Conservation (phyloP, 805 yeast genomes). For the Sugiyamaella americana region DNA sequence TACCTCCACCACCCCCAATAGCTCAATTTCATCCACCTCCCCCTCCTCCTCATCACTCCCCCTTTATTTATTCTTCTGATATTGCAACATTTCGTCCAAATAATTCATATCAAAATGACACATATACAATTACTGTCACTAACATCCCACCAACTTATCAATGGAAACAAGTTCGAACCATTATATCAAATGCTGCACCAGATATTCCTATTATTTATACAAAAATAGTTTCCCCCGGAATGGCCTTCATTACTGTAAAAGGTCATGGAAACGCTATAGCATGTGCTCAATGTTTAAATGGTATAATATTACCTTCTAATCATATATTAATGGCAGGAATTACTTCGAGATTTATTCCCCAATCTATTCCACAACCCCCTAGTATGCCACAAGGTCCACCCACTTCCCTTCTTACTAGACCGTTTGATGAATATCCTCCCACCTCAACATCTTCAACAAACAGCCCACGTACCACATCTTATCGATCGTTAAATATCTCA, state of each 20-base stretch:
- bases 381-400: background rate
- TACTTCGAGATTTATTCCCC: slow-evolving; percentile 1
- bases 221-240: slow-evolving; percentile 14
- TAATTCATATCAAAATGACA: background rate
- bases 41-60: background rate
- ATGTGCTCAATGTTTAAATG: slow-evolving; percentile 13
- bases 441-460: background rate
- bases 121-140: slow-evolving; percentile 7
- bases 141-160: slow-evolving; percentile 14
- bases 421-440: too few relatives aligned
- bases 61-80: background rate
- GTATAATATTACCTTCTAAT: slow-evolving; percentile 9
- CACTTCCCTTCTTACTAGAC: background rate
- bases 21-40: too few relatives aligned
- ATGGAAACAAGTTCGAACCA: slow-evolving; percentile 32
- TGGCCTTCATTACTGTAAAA: slow-evolving; percentile 13
- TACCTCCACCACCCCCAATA: background rate
- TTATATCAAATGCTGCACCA: slow-evolving; percentile 11
- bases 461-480: background rate
- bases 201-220: slow-evolving; percentile 14
- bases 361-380: background rate
- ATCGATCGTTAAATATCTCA: background rate
- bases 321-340: slow-evolving; percentile 10
- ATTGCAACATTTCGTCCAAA: background rate
- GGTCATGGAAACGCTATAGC: slow-evolving; percentile 15